phyloP scores from a whole-genome alignment of 495 filamentous ascomycete genomes.

The Aspergillus diversus region DNA sequence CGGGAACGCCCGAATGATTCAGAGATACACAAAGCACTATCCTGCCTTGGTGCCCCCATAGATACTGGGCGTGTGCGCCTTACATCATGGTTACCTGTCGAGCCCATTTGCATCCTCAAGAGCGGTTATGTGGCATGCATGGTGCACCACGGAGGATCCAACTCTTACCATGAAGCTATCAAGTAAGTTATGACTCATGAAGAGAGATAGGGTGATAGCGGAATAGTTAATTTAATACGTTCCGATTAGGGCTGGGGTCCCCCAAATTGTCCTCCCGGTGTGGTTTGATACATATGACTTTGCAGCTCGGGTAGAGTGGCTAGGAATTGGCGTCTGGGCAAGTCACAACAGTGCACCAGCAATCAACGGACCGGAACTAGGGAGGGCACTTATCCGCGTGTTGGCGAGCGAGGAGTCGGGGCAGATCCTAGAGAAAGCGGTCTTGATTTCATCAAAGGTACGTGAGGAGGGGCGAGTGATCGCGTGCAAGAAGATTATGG shows the following conservation, averaged over 20 bases:
- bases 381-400: slow-evolving; percentile 23
- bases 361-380: slow-evolving; percentile 26
- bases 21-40: neutral
- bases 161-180: slow-evolving; percentile 47
- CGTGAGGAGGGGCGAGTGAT: slow-evolving; percentile 27
- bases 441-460: slow-evolving; percentile 19
- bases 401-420: slow-evolving; percentile 19
- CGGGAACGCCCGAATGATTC: slow-evolving; percentile 4
- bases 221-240: neutral
- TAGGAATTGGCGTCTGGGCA: slow-evolving; percentile 47
- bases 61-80: slow-evolving; percentile 29
- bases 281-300: slow-evolving; percentile 49
- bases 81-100: slow-evolving; percentile 40
- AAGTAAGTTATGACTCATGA: slow-evolving; percentile 26
- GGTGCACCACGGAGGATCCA: slow-evolving; percentile 50
- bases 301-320: slow-evolving; percentile 39
- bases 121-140: slow-evolving; percentile 39
- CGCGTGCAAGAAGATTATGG: slow-evolving; percentile 31
- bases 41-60: neutral
- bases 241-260: slow-evolving; percentile 41
- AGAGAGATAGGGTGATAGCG: neutral
- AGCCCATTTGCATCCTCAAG: slow-evolving; percentile 40
- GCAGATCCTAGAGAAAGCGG: slow-evolving; percentile 18
- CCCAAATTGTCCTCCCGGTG: slow-evolving; percentile 46
- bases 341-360: slow-evolving; percentile 27